A percentile compares a stretch with the other conserved stretches of the same genome.
Evolutionary conservation across 2,329 filamentous ascomycete species (phyloP).

Genomic region (Fusarium humuli): DNA sequence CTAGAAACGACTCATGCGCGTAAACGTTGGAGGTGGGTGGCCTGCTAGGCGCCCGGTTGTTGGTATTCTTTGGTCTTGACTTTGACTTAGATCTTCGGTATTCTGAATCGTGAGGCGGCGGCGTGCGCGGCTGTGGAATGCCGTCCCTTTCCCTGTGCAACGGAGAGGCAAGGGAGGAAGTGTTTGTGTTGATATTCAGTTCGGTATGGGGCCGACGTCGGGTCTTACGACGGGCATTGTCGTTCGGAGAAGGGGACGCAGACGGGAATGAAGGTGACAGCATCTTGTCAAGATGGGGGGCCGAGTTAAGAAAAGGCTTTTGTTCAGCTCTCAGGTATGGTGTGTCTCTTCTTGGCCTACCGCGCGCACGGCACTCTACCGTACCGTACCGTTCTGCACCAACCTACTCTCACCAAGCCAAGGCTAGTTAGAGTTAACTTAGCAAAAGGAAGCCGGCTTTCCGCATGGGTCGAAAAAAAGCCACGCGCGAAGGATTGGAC

Average conservation of each 20-base stretch:
- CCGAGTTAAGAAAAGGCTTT: constrained; percentile 34
- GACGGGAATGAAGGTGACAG: constrained; percentile 32
- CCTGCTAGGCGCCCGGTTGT: constrained; percentile 45
- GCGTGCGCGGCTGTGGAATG: constrained; percentile 42
- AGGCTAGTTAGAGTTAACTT: constrained; percentile 32
- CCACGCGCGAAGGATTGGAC: constrained; percentile 36
- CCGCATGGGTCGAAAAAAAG: constrained; percentile 39
- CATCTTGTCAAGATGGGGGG: constrained; percentile 35
- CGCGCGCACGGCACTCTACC: constrained; percentile 24
- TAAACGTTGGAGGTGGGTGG: constrained; percentile 36
- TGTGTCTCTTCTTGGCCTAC: constrained; percentile 12
- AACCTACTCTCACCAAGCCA: constrained; percentile 28
- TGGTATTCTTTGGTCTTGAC: constrained; percentile 31
- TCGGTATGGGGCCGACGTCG: constrained; percentile 43
- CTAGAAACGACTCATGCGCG: constrained; percentile 48
- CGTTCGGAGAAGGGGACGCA: constrained; percentile 32
- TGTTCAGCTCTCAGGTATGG: constrained; percentile 22
- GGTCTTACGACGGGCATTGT: constrained; percentile 45
- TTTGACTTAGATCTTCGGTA: constrained; percentile 34
- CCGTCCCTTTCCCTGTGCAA: constrained; percentile 31
- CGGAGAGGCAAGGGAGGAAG: constrained; percentile 42
- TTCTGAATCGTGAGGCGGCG: constrained; percentile 30
- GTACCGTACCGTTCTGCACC: constrained; percentile 3
- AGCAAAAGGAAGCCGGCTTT: constrained; percentile 38
- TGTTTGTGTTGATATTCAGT: constrained; percentile 44